Conservation (phyloP, 2,329 filamentous ascomycete species). For the Epichloe sylvatica region DNA sequence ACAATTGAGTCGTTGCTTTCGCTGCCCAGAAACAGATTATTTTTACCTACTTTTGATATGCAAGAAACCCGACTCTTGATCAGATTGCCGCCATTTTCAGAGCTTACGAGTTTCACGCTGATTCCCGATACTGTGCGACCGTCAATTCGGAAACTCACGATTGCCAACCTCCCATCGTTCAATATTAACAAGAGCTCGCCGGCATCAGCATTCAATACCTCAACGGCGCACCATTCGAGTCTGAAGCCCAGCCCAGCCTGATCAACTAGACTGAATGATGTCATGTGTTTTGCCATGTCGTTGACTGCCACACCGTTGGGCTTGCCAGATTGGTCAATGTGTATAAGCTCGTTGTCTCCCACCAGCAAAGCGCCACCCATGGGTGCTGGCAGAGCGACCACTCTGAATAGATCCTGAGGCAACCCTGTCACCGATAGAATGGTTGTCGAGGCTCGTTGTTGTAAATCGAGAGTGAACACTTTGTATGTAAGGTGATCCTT, state of each 20-base stretch:
- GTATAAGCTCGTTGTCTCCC: constrained; percentile 80
- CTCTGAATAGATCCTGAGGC: constrained; percentile 73
- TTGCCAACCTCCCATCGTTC: constrained; percentile 56
- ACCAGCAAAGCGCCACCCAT: constrained; percentile 80
- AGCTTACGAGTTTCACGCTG: constrained; percentile 50
- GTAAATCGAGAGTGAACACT: constrained; percentile 87
- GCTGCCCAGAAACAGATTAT: constrained; percentile 70
- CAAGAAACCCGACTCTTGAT: constrained; percentile 53
- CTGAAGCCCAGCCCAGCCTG: constrained; percentile 69
- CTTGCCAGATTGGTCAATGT: constrained; percentile 91
- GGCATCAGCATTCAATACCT: constrained; percentile 59
- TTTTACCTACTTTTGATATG: constrained; percentile 51
- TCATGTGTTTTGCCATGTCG: constrained; percentile 68
- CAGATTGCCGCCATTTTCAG: constrained; percentile 48
- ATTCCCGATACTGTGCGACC: constrained; percentile 84
- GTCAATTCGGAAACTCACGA: constrained; percentile 74
- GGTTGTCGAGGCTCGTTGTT: constrained; percentile 84
- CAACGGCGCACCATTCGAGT: constrained; percentile 67
- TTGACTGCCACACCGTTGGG: constrained; percentile 88
- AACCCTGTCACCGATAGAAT: constrained; percentile 75
- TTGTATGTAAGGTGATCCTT: constrained; percentile 82
- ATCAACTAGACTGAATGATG: constrained; percentile 72
- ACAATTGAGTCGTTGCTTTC: constrained; percentile 71
- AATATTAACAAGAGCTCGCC: constrained; percentile 79
- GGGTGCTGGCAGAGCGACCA: constrained; percentile 70